phyloP scores from a whole-genome alignment of 371 early-diverging fungal genomes.

The Mortierella sp. region DNA sequence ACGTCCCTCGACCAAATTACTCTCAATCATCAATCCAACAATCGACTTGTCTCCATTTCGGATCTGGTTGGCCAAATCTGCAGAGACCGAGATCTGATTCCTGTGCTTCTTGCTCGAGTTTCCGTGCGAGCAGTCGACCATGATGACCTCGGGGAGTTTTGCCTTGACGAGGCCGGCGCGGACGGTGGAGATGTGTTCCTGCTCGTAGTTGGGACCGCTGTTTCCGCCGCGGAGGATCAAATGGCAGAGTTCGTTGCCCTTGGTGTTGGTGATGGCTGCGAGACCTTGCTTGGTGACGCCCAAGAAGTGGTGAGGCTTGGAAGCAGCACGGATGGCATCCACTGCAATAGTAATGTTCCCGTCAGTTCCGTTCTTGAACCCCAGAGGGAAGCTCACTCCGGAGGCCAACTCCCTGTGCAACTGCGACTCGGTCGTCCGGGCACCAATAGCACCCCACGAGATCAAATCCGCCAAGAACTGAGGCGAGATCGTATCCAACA shows the following conservation, averaged over 20 bases:
- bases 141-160: conserved; percentile 69
- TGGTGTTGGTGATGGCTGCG: conserved; percentile 91
- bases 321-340: conserved; percentile 91
- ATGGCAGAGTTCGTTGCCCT: conserved; percentile 77
- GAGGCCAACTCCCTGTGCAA: conserved; percentile 91
- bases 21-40: conserved; percentile 90
- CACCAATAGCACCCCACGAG: conserved; percentile 92
- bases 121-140: conserved; percentile 92
- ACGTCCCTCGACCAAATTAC: conserved; percentile 82
- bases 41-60: conserved; percentile 62
- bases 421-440: conserved; percentile 96
- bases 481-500: conserved; percentile 81
- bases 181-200: conserved; percentile 68
- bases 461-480: conserved; percentile 77
- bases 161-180: conserved; percentile 71
- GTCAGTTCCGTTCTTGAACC: conserved; percentile 96
- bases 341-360: conserved; percentile 89
- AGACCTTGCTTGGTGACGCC: conserved; percentile 97
- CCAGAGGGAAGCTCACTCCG: conserved; percentile 91
- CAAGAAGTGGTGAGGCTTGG: conserved; percentile 91
- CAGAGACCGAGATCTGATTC: conserved; percentile 78
- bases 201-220: conserved; percentile 88
- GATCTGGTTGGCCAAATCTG: conserved; percentile 60
- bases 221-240: conserved; percentile 87
- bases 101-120: conserved; percentile 83